Conservation (phyloP, 176 grass and related monocot species). For the Calamus simplicifolius region DNA sequence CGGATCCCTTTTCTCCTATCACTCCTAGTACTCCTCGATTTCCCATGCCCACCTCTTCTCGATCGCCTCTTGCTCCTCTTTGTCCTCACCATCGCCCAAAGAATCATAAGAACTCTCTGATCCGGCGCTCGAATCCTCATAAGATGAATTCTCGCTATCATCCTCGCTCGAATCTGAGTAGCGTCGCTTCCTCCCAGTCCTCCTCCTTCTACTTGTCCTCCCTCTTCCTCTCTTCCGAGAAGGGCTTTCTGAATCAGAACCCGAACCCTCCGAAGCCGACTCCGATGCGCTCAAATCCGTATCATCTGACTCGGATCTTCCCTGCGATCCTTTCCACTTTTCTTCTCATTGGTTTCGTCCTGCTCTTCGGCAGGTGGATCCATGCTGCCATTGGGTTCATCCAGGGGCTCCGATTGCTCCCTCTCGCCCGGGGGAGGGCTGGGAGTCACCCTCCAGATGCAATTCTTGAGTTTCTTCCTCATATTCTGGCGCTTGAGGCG, state of each 20-base stretch:
- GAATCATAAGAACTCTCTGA: conserved; percentile 36
- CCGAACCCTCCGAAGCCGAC: conserved; percentile 5
- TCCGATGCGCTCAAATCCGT: conserved; percentile 1
- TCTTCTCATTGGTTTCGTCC: conserved; percentile 20
- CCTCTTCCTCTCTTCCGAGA: conserved; percentile 24
- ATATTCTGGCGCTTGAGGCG: conserved; percentile 75
- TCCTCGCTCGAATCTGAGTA: conserved; percentile 33
- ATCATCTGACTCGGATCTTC: not conserved
- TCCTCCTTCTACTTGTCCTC: conserved; percentile 32
- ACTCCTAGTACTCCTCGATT: conserved; percentile 34
- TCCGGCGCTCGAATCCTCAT: conserved; percentile 12
- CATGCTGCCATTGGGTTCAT: conserved; percentile 11
- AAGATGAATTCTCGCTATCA: conserved; percentile 15
- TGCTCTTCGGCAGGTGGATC: conserved; percentile 10
- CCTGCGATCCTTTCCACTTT: not conserved
- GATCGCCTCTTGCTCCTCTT: conserved; percentile 31
- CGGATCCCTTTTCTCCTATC: too few species aligned
- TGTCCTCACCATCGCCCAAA: conserved; percentile 46
- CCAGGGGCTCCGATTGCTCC: conserved; percentile 17
- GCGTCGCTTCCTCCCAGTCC: conserved; percentile 33
- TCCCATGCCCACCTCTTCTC: conserved; percentile 21
- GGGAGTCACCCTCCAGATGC: conserved; percentile 67
- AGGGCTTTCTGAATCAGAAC: not conserved
- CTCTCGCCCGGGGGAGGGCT: conserved; percentile 48
- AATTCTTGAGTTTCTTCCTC: conserved; percentile 51